Percentiles rank a stretch among this genome's conserved stretches.
Evolutionary conservation across 1,139 yeast genomes (phyloP).

Genomic region (Magnusiomyces ingens): DNA sequence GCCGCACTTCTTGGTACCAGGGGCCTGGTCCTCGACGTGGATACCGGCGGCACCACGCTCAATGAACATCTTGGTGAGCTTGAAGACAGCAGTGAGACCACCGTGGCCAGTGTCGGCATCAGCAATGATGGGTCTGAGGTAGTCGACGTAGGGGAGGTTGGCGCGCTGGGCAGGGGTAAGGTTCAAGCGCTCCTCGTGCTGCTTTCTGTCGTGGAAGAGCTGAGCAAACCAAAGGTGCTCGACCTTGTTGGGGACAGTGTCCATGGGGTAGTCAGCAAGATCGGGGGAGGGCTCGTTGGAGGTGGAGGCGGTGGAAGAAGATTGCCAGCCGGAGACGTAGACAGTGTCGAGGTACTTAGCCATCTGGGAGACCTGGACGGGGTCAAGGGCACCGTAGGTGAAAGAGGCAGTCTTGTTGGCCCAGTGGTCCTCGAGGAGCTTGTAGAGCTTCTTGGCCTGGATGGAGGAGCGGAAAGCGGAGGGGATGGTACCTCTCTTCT

Average conservation of each 20-base stretch:
- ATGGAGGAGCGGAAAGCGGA: conserved; percentile 67
- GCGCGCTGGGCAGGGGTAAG: conserved; percentile 58
- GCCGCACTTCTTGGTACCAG: conserved; percentile 98
- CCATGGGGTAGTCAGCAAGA: conserved; percentile 97
- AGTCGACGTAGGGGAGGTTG: conserved; percentile 56
- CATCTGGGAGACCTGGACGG: conserved; percentile 94
- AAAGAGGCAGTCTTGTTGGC: conserved; percentile 68
- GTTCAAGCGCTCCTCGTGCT: conserved; percentile 73
- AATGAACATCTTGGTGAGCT: conserved; percentile 90
- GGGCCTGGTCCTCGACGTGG: conserved; percentile 98
- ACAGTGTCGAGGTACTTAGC: conserved; percentile 89
- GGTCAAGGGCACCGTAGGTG: conserved; percentile 96
- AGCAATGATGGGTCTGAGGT: conserved; percentile 89
- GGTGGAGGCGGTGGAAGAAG: conserved; percentile 94
- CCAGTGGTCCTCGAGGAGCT: conserved; percentile 64
- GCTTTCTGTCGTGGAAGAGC: conserved; percentile 94
- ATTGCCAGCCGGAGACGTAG: conserved; percentile 98
- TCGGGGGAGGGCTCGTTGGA: conserved; percentile 98
- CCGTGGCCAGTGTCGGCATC: conserved; percentile 99
- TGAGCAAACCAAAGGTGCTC: conserved; percentile 97
- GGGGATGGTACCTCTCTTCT: conserved; percentile 72
- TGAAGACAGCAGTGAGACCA: conserved; percentile 92
- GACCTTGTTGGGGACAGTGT: conserved; percentile 97
- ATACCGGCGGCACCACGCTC: conserved; percentile 99
- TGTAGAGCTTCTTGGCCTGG: conserved; percentile 78